Percentiles rank a stretch among this genome's conserved stretches.
Conservation (phyloP, 2,329 filamentous ascomycete species). For the Lasiodiplodia hormozganensis region DNA sequence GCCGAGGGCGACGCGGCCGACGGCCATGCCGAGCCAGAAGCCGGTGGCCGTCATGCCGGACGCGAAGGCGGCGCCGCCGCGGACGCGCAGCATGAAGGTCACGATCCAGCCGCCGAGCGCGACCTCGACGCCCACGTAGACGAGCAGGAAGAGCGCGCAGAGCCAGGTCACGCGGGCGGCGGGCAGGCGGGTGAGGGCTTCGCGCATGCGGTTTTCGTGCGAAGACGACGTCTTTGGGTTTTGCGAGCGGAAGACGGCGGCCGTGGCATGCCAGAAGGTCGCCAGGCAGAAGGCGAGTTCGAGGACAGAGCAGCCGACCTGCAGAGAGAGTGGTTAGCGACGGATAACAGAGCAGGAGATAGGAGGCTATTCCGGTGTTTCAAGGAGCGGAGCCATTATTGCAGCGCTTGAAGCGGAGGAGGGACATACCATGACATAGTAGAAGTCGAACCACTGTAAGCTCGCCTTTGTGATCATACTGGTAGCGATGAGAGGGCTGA, state of each 20-base stretch:
- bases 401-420: background rate
- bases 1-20: conserved; percentile 74
- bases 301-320: conserved; percentile 62
- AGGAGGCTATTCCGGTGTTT: background rate
- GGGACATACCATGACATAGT: conserved; percentile 72
- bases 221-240: conserved; percentile 52
- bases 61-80: conserved; percentile 71
- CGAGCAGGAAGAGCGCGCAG: conserved; percentile 75
- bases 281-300: conserved; percentile 61
- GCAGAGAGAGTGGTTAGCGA: background rate
- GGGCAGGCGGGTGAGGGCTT: conserved; percentile 56
- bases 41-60: conserved; percentile 79
- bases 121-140: conserved; percentile 81
- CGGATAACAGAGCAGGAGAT: background rate
- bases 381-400: too few relatives aligned
- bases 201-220: conserved; percentile 56
- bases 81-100: conserved; percentile 83
- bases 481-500: conserved; percentile 74
- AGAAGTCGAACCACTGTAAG: conserved; percentile 75
- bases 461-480: conserved; percentile 70
- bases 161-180: conserved; percentile 71
- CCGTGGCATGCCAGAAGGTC: conserved; percentile 71
- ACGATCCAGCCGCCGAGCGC: conserved; percentile 82
- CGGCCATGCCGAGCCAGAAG: conserved; percentile 83
- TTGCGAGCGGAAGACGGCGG: conserved; percentile 61